A percentile compares a stretch with the other conserved stretches of the same genome.
Conservation (phyloP, 2,329 filamentous ascomycete species). For the Xylaria sp. region DNA sequence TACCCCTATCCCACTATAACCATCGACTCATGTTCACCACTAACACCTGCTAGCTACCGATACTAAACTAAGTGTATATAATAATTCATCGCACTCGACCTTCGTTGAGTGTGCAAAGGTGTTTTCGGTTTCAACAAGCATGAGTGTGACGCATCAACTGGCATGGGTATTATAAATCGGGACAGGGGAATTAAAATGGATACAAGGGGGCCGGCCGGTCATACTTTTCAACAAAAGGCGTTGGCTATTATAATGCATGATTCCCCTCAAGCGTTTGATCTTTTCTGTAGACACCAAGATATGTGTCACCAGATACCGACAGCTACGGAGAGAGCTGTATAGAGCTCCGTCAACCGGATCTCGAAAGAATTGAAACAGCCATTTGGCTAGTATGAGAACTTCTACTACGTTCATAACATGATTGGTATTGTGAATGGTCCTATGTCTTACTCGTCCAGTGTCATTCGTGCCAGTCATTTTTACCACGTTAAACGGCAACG, state of each 20-base stretch:
- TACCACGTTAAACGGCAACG: not conserved
- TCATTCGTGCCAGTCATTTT: not conserved
- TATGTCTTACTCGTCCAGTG: not conserved
- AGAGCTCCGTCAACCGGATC: conserved; percentile 43
- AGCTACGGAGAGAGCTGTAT: conserved; percentile 35
- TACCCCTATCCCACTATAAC: not conserved
- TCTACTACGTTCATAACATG: not conserved
- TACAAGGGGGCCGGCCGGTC: conserved; percentile 40
- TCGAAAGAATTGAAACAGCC: conserved; percentile 33
- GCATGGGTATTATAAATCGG: conserved; percentile 35
- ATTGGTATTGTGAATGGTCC: not conserved
- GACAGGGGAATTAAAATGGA: conserved; percentile 39
- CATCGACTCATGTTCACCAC: conserved; percentile 25
- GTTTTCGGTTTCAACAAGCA: conserved; percentile 42
- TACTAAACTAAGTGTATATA: conserved; percentile 60
- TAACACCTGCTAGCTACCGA: conserved; percentile 59
- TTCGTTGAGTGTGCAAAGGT: conserved; percentile 21
- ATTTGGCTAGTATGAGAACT: conserved; percentile 16
- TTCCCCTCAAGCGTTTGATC: conserved; percentile 47
- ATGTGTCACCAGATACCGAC: conserved; percentile 34
- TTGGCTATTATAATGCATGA: conserved; percentile 46
- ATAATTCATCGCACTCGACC: conserved; percentile 21
- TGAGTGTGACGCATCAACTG: conserved; percentile 43
- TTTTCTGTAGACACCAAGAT: conserved; percentile 34
- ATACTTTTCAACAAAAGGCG: conserved; percentile 47